Evolutionary conservation across 1,284 basidiomycete species (phyloP).

Genomic region (Malassezia yamatoensis): DNA sequence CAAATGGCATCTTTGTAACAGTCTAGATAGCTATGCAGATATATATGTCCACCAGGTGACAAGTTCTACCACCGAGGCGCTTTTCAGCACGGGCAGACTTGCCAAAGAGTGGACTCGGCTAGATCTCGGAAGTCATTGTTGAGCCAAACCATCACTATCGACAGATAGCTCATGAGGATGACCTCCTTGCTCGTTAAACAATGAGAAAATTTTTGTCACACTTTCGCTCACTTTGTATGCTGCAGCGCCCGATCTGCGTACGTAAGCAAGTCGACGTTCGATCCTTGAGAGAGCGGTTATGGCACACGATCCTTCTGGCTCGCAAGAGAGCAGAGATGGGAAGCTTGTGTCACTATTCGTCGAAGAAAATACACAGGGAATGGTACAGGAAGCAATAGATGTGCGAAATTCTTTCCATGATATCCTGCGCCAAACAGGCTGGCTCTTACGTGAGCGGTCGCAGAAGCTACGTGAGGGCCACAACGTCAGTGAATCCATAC

Average conservation of each 20-base stretch:
- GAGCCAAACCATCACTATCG: constrained; percentile 5
- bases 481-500: not conserved
- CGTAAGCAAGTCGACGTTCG: not conserved
- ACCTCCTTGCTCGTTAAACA: constrained; percentile 18
- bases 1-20: too few relatives aligned
- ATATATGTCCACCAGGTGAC: constrained; percentile 21
- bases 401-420: not conserved
- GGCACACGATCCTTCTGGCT: not conserved
- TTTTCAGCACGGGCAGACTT: constrained; percentile 17
- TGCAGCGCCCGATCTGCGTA: too few relatives aligned
- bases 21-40: not conserved
- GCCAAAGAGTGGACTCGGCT: constrained; percentile 18
- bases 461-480: constrained; percentile 6
- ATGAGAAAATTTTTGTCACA: not conserved
- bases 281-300: not conserved
- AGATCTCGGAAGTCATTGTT: constrained; percentile 12
- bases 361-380: too few relatives aligned
- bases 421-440: constrained; percentile 12
- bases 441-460: constrained; percentile 11
- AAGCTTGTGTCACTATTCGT: too few relatives aligned
- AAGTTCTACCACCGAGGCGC: constrained; percentile 17
- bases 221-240: too few relatives aligned
- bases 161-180: constrained; percentile 16
- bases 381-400: not conserved
- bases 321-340: not conserved